Percentiles rank a stretch among this genome's conserved stretches.
phyloP scores from a whole-genome alignment of 495 filamentous ascomycete genomes.

The Neurospora sp. region DNA sequence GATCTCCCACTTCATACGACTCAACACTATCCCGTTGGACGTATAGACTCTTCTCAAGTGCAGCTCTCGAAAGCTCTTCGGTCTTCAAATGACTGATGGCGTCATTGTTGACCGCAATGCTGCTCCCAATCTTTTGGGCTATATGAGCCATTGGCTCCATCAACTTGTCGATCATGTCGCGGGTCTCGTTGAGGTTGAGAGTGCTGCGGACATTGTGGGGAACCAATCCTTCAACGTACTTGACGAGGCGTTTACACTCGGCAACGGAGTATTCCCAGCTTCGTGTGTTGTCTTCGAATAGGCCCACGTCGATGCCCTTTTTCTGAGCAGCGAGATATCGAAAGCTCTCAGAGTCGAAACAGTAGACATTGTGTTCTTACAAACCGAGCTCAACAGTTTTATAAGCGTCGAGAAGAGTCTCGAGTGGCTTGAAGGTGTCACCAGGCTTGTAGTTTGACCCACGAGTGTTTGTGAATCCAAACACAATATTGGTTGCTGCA shows the following conservation, averaged over 20 bases:
- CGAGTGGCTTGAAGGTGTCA: conserved; percentile 28
- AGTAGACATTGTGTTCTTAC: conserved; percentile 21
- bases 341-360: conserved; percentile 39
- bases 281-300: conserved; percentile 22
- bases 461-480: conserved; percentile 37
- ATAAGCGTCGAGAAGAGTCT: conserved; percentile 17
- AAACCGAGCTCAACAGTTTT: conserved; percentile 16
- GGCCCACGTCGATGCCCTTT: conserved; percentile 17
- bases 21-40: conserved; percentile 7
- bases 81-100: background rate
- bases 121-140: conserved; percentile 21
- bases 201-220: conserved; percentile 20
- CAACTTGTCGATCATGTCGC: conserved; percentile 23
- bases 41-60: conserved; percentile 15
- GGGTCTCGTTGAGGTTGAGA: conserved; percentile 27
- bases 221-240: too few relatives aligned
- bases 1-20: conserved; percentile 1
- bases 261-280: conserved; percentile 29
- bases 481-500: conserved; percentile 30
- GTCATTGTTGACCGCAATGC: conserved; percentile 21
- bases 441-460: conserved; percentile 32
- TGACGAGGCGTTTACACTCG: conserved; percentile 7
- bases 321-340: conserved; percentile 33
- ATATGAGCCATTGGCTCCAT: conserved; percentile 30
- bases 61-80: conserved; percentile 4